Evolutionary conservation across 2,329 filamentous ascomycete species (phyloP).

Genomic region (Catunica adiposa): DNA sequence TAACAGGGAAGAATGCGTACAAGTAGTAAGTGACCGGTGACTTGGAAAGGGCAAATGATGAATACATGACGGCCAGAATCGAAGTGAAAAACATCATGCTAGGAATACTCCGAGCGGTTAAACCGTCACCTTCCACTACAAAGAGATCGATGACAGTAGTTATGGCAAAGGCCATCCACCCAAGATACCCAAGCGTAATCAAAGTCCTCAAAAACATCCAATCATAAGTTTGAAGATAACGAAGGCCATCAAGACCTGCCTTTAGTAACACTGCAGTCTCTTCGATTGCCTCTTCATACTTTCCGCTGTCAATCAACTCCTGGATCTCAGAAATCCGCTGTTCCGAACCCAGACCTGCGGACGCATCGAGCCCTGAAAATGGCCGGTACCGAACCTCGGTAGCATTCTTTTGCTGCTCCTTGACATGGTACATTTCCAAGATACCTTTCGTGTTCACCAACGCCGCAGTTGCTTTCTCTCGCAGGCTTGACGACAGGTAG

Average conservation of each 20-base stretch:
- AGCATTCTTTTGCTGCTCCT: slow-evolving; percentile 67
- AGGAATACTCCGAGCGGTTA: slow-evolving; percentile 43
- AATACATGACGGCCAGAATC: slow-evolving; percentile 56
- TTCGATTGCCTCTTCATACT: slow-evolving; percentile 61
- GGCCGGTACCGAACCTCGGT: slow-evolving; percentile 63
- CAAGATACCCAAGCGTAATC: slow-evolving; percentile 78
- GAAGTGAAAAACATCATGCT: slow-evolving; percentile 57
- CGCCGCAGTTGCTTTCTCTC: slow-evolving; percentile 69
- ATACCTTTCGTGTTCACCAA: slow-evolving; percentile 75
- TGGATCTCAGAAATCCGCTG: slow-evolving; percentile 52
- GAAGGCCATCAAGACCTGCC: slow-evolving; percentile 61
- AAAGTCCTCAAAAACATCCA: slow-evolving; percentile 88
- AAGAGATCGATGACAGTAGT: slow-evolving; percentile 80
- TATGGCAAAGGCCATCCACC: slow-evolving; percentile 86
- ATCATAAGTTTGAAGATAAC: slow-evolving; percentile 95
- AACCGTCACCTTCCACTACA: slow-evolving; percentile 55
- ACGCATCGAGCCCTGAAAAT: slow-evolving; percentile 51
- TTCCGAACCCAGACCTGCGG: slow-evolving; percentile 41
- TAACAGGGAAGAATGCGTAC: slow-evolving; percentile 80
- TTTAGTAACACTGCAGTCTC: slow-evolving; percentile 63
- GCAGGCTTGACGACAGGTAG: slow-evolving; percentile 54
- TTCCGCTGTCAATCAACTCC: slow-evolving; percentile 45
- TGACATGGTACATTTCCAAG: slow-evolving; percentile 89
- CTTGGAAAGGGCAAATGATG: slow-evolving; percentile 61
- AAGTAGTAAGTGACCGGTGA: slow-evolving; percentile 76